Evolutionary conservation across 192 early-diverging fungal genomes (phyloP), one percentile per base, ranked within the genome.

Genomic region (Coemansia sp.): DNA sequence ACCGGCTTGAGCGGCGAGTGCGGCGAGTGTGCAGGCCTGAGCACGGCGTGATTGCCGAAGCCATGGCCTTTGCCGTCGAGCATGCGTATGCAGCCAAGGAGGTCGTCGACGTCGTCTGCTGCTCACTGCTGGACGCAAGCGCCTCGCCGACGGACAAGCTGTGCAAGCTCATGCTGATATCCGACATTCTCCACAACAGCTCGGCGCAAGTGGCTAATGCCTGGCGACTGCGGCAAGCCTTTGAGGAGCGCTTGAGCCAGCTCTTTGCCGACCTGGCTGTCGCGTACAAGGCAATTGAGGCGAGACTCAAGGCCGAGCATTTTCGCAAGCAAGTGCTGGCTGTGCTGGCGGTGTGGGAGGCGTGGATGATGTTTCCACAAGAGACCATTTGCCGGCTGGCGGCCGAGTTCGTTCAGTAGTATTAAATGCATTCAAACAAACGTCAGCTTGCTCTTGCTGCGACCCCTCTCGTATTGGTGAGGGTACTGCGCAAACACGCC

Each of bases 151-250:
- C 81, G 17, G 74, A 75, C 10, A 90, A 91, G 63, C 64, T 95
- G 24, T 83, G 89, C 1, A 80, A 89, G 40, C 74, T 97, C n/a
- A 87, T 88, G 59, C 71, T 95, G 12, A 83, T 95, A n/a, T 91
- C 88, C 0, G 95, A 97, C 56, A 86, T 97, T 21, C 81, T 97
- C n/a, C 89, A 92, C 67, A 97, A 95, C 68, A 86, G 89, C 59
- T 82, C 87, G 44, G 83, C 88, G 14, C 83, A 83, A 1, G 80
- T 94, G 3, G 85, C 90, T n/a, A 91, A 90, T 62, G 93, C 88
- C 8, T 97, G 95, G 94, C 86, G 89, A 73, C 89, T 88, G 58
- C 77, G 95, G 34, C 81, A 80, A 15, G 80, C 68, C 59, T 85
- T 93, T 68, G 88, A 91, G 60, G 63, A 52, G 9, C 74, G 76